phyloP scores from a whole-genome alignment of 2,329 filamentous ascomycete genomes.

The Anisogramma anomala region DNA sequence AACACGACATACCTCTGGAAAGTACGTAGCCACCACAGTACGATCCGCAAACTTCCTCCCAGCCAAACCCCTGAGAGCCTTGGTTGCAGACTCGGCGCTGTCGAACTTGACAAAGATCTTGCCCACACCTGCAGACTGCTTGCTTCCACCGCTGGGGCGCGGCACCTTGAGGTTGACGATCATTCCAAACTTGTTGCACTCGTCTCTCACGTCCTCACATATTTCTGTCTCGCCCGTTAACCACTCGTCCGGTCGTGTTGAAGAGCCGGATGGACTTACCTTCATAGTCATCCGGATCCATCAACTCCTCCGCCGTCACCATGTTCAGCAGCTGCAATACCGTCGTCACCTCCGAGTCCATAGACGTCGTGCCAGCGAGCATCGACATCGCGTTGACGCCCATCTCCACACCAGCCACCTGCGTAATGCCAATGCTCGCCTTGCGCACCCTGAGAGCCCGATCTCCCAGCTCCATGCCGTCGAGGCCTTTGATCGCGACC shows the following conservation, averaged over 20 bases:
- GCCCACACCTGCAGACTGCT: conserved; percentile 79
- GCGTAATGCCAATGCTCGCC: conserved; percentile 88
- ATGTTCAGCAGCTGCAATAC: conserved; percentile 95
- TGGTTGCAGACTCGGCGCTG: conserved; percentile 61
- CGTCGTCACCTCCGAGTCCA: conserved; percentile 65
- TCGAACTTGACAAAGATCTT: conserved; percentile 98
- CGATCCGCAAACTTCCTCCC: conserved; percentile 93
- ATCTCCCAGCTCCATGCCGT: conserved; percentile 87
- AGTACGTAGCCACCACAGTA: conserved; percentile 93
- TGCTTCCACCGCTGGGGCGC: conserved; percentile 68
- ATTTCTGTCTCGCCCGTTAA: conserved; percentile 59
- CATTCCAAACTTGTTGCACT: conserved; percentile 82
- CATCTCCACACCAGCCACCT: conserved; percentile 84
- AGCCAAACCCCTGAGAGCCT: conserved; percentile 78
- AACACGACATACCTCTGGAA: conserved; percentile 60
- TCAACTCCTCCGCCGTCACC: conserved; percentile 90
- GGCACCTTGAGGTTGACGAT: conserved; percentile 89
- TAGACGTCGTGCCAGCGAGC: conserved; percentile 79
- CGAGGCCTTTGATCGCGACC: conserved; percentile 79
- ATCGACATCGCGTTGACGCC: conserved; percentile 96
- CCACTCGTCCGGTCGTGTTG: no score
- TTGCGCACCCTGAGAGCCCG: conserved; percentile 74
- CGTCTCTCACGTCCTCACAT: conserved; percentile 82
- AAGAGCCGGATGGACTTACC: conserved; percentile 42
- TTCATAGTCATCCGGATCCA: conserved; percentile 91